Conservation (phyloP, 2,329 filamentous ascomycete species). For the Penicillium occitanis region DNA sequence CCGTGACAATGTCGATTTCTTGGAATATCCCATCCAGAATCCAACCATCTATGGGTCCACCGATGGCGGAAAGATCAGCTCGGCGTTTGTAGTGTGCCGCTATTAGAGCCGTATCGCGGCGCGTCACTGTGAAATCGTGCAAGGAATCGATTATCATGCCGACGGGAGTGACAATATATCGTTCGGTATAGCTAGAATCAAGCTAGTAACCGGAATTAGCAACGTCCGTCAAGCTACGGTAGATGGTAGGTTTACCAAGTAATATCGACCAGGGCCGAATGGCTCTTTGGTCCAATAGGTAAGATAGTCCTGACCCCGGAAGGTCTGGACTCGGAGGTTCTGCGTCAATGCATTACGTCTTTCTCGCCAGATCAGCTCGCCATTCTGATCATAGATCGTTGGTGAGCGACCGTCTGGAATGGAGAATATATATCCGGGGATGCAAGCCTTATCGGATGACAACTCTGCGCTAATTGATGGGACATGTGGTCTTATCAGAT, state of each 20-base stretch:
- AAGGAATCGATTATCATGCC: conserved; percentile 34
- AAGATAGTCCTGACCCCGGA: conserved; percentile 17
- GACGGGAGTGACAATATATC: conserved; percentile 13
- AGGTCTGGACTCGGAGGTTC: conserved; percentile 19
- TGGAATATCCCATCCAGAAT: conserved; percentile 46
- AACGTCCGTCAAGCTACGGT: background rate
- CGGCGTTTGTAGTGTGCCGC: conserved; percentile 42
- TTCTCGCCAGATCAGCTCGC: conserved; percentile 14
- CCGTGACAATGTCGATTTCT: conserved; percentile 47
- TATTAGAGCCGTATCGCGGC: conserved; percentile 45
- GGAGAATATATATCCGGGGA: conserved; percentile 11
- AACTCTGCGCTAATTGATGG: background rate
- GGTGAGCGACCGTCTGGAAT: conserved; percentile 9
- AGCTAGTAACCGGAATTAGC: conserved; percentile 12
- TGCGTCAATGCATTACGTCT: background rate
- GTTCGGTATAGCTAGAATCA: conserved; percentile 17
- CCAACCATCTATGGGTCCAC: conserved; percentile 40
- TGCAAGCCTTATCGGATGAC: conserved; percentile 1
- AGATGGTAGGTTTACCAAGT: conserved; percentile 11
- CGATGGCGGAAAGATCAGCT: conserved; percentile 41
- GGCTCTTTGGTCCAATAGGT: conserved; percentile 18
- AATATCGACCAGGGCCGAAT: conserved; percentile 6
- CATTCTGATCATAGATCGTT: conserved; percentile 4
- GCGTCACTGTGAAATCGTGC: conserved; percentile 49
- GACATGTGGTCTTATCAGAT: background rate